These are phyloP conservation scores for Epichloe scottii DNA, from an alignment of 2,329 filamentous ascomycete species.

Conservation along the genomic window DNA sequence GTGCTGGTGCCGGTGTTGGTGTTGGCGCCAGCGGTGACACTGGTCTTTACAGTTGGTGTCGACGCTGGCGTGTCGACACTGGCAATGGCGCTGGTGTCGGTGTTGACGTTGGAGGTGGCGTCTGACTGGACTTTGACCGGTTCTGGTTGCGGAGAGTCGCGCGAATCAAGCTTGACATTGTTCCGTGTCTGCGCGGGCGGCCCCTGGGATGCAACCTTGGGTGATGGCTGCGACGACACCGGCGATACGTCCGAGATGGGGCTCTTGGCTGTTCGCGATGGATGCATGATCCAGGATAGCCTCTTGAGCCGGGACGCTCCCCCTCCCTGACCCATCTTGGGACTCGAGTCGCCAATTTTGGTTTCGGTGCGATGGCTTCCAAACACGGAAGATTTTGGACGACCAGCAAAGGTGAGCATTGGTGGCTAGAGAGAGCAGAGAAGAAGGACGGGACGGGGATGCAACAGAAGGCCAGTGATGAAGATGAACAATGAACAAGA, in stretches of 20 bases:
- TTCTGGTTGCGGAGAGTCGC: neutral
- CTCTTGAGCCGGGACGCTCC: slow-evolving; percentile 5
- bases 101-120: neutral
- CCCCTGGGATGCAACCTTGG: neutral
- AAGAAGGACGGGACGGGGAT: neutral
- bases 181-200: neutral
- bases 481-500: neutral
- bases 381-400: slow-evolving; percentile 4
- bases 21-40: neutral
- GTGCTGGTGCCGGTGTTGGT: neutral
- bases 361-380: slow-evolving; percentile 4
- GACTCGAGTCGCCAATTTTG: neutral
- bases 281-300: slow-evolving; percentile 10
- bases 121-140: neutral
- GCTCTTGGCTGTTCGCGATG: slow-evolving; percentile 15
- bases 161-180: neutral
- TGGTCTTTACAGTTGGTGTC: no score
- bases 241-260: slow-evolving; percentile 33
- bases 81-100: neutral
- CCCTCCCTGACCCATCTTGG: slow-evolving; percentile 2
- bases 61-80: no score
- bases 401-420: slow-evolving; percentile 7
- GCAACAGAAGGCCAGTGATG: neutral
- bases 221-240: slow-evolving; percentile 9
- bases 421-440: slow-evolving; percentile 2